These are phyloP conservation scores for Capsicum baccatum DNA, from an alignment of 257 asterid genomes.

Conservation along the genomic window DNA sequence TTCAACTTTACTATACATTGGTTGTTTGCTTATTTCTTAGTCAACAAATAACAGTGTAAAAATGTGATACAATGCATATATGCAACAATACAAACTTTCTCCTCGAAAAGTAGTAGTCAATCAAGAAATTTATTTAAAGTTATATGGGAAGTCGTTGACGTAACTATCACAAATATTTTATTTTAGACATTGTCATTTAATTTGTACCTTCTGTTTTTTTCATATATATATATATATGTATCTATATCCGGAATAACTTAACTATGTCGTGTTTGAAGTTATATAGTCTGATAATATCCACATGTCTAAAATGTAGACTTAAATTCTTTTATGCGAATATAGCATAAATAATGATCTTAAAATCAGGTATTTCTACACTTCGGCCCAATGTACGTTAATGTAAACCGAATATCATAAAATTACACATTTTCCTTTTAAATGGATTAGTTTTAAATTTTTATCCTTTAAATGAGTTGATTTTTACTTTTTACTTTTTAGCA, in stretches of 20 bases:
- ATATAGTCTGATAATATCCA: neutral
- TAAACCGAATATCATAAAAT: too few relatives aligned
- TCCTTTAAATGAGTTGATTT: too few relatives aligned
- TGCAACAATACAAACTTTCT: neutral
- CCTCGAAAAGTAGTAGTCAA: neutral
- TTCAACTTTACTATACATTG: neutral
- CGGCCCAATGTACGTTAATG: neutral
- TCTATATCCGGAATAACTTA: too few relatives aligned
- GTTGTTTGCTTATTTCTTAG: neutral
- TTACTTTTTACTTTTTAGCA: too few relatives aligned
- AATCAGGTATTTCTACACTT: neutral
- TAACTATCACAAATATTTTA: neutral
- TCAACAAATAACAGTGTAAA: neutral
- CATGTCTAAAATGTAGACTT: neutral
- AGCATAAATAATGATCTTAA: too few relatives aligned
- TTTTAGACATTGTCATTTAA: neutral
- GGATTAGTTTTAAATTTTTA: too few relatives aligned
- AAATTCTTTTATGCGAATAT: too few relatives aligned
- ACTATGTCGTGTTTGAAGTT: too few relatives aligned
- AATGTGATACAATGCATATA: conserved; percentile 7
- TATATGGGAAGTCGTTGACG: neutral
- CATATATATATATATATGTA: too few relatives aligned
- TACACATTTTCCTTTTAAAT: too few relatives aligned
- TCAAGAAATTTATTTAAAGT: neutral
- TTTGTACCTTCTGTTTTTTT: neutral